These are phyloP conservation scores for Suillus cothurnatus DNA, from an alignment of 768 basidiomycete species.

Conservation along the genomic window DNA sequence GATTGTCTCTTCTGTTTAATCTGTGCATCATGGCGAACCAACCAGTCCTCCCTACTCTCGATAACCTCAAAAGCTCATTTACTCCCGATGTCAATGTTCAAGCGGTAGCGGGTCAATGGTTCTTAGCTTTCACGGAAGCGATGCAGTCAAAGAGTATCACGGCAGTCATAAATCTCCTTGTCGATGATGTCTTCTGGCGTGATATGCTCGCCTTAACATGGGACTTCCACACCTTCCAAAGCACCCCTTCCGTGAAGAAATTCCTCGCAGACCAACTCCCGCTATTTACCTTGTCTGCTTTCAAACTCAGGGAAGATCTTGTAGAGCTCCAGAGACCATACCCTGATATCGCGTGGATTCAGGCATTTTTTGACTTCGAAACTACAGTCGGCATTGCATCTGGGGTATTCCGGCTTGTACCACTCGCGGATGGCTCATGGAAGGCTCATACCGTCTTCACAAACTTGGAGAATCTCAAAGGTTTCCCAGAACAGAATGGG, in stretches of 20 bases:
- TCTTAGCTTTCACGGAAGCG: conserved; percentile 38
- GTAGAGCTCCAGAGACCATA: conserved; percentile 29
- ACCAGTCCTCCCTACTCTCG: conserved; percentile 25
- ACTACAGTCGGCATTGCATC: conserved; percentile 40
- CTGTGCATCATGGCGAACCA: conserved; percentile 1
- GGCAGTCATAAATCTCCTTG: conserved; percentile 34
- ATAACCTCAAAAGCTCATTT: conserved; percentile 22
- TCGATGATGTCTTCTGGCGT: conserved; percentile 52
- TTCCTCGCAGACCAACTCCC: conserved; percentile 52
- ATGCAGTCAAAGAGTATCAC: conserved; percentile 37
- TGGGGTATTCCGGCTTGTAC: conserved; percentile 52
- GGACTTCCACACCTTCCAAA: conserved; percentile 61
- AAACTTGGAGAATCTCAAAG: conserved; percentile 51
- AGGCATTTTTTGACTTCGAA: conserved; percentile 46
- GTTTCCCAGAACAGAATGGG: conserved; percentile 46
- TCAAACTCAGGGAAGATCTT: conserved; percentile 26
- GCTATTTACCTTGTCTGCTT: conserved; percentile 20
- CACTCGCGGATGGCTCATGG: conserved; percentile 43
- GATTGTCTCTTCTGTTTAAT: not conserved
- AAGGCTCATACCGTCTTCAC: conserved; percentile 52
- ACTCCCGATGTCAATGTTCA: conserved; percentile 38
- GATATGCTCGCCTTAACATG: conserved; percentile 65
- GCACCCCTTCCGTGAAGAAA: conserved; percentile 37
- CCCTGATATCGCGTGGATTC: conserved; percentile 45
- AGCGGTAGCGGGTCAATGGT: conserved; percentile 43